Base-by-base conservation (phyloP, 345 rosid genomes). In the Ceriops decandra region DNA sequence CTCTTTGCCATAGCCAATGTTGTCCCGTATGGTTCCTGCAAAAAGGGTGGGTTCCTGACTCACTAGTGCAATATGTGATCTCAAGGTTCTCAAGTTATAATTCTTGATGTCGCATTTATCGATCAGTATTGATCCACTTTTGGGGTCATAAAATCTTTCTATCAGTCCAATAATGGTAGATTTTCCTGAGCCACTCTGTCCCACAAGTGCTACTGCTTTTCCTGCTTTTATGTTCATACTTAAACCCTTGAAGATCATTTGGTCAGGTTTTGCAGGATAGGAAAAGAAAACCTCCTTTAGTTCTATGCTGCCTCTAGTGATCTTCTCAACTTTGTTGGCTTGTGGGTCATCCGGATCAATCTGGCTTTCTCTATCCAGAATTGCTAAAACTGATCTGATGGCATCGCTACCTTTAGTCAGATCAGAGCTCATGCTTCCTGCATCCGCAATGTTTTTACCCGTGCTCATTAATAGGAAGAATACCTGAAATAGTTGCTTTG, bases 151-250 rank as follows among this genome's bases (percentile, higher is more conserved):
- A 54, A 85, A 82, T 75, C 86, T 77, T 67, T 85, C 82, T 8
- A 81, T 77, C 27, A 85, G 62, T 2, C 70, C 76, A 26, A 85
- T 77, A 31, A 85, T 60, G 9, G 80, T 82, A 2, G 89, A 85
- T 73, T 85, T 85, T 19, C 88, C 88, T 0, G 86, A 85, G 31
- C 86, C 86, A 62, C 85, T 82, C 27, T 70, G 81, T 64, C 86
- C 83, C 13, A 77, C 77, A 15, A 81, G 76, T 26, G 87, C 80
- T 49, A 81, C 54, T 64, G 81, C 74, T 63, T 81, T 79, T 30
- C 87, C 83, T 19, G 80, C 84, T 64, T 72, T 79, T 47, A 76
- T 79, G 26, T 72, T 74, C 10, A 85, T 80, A 60, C 64, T 65
- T 7, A 85, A 66, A 16, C 75, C 86, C 15, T 17, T 65, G 68